Conservation (phyloP, 169 alveolate genomes). For the Cryptosporidium parvum region DNA sequence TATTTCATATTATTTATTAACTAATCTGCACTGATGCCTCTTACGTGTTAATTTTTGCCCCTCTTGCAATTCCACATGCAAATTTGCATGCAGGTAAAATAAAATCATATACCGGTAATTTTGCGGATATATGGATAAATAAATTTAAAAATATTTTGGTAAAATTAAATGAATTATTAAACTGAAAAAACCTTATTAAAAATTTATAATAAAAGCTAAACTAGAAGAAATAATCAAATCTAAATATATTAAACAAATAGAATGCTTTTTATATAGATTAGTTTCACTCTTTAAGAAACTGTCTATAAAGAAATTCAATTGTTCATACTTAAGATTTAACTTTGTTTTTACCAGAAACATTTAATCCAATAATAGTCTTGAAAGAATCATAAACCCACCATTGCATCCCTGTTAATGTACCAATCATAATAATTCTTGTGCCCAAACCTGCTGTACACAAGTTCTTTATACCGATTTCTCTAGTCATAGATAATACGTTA, state of each 20-base stretch:
- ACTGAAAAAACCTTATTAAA: not conserved
- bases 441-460: constrained; percentile 89
- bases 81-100: not conserved
- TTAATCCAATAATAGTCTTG: constrained; percentile 88
- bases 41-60: not conserved
- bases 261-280: not conserved
- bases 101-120: not conserved
- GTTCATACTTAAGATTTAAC: not conserved
- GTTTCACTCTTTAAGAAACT: not conserved
- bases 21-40: not conserved
- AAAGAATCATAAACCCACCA: constrained; percentile 98
- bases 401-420: constrained; percentile 97
- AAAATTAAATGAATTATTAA: not conserved
- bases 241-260: too few relatives aligned
- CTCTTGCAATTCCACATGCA: constrained; percentile 7
- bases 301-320: not conserved
- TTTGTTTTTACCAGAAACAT: constrained; percentile 82
- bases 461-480: constrained; percentile 81
- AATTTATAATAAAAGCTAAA: too few relatives aligned
- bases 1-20: not conserved
- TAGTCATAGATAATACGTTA: constrained; percentile 19
- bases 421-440: constrained; percentile 97
- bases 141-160: not conserved
- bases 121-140: not conserved
- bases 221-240: not conserved